Percentiles rank a stretch among this genome's conserved stretches.
Evolutionary conservation across 1,139 yeast species (phyloP).

Genomic region (Sugiyamaella sp.): DNA sequence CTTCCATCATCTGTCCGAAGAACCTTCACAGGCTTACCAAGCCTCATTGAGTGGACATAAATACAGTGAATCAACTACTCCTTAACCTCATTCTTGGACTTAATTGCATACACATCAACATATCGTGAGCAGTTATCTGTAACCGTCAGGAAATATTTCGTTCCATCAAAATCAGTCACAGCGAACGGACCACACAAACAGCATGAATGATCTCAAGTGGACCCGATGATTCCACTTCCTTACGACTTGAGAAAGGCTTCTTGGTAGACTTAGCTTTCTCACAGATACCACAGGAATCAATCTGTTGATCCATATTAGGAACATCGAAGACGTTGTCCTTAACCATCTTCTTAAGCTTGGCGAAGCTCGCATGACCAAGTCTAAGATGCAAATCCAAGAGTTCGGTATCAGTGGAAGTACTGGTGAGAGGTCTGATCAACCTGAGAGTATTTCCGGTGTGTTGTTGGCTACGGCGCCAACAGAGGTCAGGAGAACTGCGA

Average conservation of each 20-base stretch:
- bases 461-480: too few relatives aligned
- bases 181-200: background rate
- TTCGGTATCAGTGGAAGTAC: background rate
- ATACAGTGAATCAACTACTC: background rate
- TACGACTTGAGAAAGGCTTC: background rate
- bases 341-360: background rate
- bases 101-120: background rate
- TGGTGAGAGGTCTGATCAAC: too few relatives aligned
- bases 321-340: background rate
- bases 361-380: background rate
- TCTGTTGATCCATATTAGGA: background rate
- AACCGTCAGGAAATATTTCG: background rate
- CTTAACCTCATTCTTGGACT: background rate
- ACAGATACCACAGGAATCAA: background rate
- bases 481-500: too few relatives aligned
- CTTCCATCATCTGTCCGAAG: background rate
- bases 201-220: background rate
- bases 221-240: background rate
- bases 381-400: background rate
- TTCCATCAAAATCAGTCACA: background rate
- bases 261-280: background rate
- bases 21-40: background rate
- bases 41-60: background rate
- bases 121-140: constrained; percentile 1
- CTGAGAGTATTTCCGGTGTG: too few relatives aligned